A percentile compares a stretch with the other conserved stretches of the same genome.
phyloP scores from a whole-genome alignment of 1,139 yeast species.

The Debaryomyces sp. region DNA sequence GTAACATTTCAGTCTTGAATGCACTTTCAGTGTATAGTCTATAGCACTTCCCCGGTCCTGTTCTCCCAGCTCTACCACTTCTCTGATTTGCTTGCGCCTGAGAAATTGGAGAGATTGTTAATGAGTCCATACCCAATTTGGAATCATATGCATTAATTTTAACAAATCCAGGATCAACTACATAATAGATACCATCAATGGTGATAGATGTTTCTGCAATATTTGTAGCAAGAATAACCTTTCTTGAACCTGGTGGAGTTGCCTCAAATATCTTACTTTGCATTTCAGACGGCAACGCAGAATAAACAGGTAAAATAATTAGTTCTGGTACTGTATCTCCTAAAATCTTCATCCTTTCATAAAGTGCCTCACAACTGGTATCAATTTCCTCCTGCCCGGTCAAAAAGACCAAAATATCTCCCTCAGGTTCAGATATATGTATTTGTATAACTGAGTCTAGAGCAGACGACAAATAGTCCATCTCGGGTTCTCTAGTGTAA shows the following conservation, averaged over 20 bases:
- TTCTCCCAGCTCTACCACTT: slow-evolving; percentile 85
- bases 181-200: slow-evolving; percentile 76
- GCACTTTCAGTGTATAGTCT: slow-evolving; percentile 74
- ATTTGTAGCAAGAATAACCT: slow-evolving; percentile 77
- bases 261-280: slow-evolving; percentile 76
- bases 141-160: slow-evolving; percentile 79
- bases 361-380: slow-evolving; percentile 77
- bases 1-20: slow-evolving; percentile 73
- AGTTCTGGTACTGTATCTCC: slow-evolving; percentile 68
- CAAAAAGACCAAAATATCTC: slow-evolving; percentile 82
- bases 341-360: slow-evolving; percentile 65
- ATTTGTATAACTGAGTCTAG: slow-evolving; percentile 82
- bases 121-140: slow-evolving; percentile 74
- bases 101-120: slow-evolving; percentile 73
- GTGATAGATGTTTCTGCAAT: slow-evolving; percentile 84
- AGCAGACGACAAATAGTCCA: slow-evolving; percentile 83
- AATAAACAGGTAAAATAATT: slow-evolving; percentile 83
- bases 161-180: slow-evolving; percentile 81
- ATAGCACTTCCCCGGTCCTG: slow-evolving; percentile 83
- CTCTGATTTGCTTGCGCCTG: slow-evolving; percentile 85
- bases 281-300: slow-evolving; percentile 75
- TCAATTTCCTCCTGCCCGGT: slow-evolving; percentile 97
- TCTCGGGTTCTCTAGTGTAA: slow-evolving; percentile 78
- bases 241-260: slow-evolving; percentile 69
- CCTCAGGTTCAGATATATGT: slow-evolving; percentile 74